Percentiles rank a stretch among this genome's conserved stretches.
Conservation (phyloP, 140 eudicot genomes). For the Oenanthe javanica region DNA sequence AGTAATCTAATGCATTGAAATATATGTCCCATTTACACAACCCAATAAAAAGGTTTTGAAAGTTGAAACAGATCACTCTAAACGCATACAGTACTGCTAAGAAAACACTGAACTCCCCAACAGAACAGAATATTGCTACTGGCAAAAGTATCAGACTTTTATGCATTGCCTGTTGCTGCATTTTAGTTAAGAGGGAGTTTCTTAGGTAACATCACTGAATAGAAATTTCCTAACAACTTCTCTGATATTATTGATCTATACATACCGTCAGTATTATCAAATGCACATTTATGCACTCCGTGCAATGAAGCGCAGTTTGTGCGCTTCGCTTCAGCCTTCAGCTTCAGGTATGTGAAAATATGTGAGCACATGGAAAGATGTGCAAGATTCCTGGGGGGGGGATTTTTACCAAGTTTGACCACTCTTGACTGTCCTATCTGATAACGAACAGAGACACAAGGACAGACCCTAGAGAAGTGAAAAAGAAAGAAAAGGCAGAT, state of each 20-base stretch:
- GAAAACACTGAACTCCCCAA: neutral
- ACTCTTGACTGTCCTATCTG: no score
- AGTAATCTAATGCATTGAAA: no score
- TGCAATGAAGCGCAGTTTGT: no score
- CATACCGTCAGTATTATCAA: neutral
- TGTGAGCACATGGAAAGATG: no score
- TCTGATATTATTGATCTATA: neutral
- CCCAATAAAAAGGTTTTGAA: neutral
- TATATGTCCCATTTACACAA: neutral
- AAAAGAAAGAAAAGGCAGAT: no score
- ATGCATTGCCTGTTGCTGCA: neutral
- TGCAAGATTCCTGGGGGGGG: no score
- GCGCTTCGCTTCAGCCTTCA: no score
- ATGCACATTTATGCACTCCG: neutral
- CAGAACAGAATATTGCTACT: neutral
- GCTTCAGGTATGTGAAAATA: no score
- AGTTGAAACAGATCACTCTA: neutral
- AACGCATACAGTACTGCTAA: neutral
- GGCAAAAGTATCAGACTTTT: neutral
- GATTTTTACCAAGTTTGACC: no score
- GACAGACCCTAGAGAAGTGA: no score
- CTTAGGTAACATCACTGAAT: neutral
- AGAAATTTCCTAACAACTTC: neutral
- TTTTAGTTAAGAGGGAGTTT: neutral
- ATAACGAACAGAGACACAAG: no score